Conservation (phyloP, 2,329 filamentous ascomycete species). For the Grosmannia penicillata region DNA sequence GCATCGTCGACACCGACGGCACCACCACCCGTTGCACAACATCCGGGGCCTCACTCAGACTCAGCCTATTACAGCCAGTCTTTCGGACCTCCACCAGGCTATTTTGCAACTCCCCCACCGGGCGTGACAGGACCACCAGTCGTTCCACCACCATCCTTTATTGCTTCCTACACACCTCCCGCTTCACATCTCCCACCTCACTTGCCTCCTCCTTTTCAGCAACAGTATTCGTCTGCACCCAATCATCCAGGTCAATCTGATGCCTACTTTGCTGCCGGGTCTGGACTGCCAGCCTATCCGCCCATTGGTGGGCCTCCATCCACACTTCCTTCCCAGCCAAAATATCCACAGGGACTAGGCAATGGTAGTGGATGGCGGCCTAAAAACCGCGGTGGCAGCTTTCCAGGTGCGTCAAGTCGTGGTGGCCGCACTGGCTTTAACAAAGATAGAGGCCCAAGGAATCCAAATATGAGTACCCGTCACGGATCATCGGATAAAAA, state of each 20-base stretch:
- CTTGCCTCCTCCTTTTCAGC: conserved; percentile 1
- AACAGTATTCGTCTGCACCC: background rate
- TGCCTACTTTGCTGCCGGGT: conserved; percentile 1
- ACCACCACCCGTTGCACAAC: background rate
- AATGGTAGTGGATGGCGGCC: conserved; percentile 1
- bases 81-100: conserved; percentile 5
- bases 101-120: conserved; percentile 9
- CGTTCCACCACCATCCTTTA: conserved; percentile 9
- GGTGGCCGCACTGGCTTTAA: conserved; percentile 1
- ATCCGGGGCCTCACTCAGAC: background rate
- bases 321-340: background rate
- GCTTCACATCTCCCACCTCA: conserved; percentile 6
- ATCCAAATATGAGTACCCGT: background rate
- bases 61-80: conserved; percentile 8
- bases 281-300: background rate
- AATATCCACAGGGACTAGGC: background rate
- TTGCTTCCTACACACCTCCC: conserved; percentile 9
- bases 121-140: conserved; percentile 11
- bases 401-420: background rate
- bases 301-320: background rate
- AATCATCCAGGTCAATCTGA: background rate
- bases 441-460: background rate
- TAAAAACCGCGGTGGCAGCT: background rate
- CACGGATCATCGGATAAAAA: background rate
- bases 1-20: conserved; percentile 1